Evolutionary conservation across 306 rosid genomes (phyloP), one percentile per base, ranked within the genome.

Genomic region (Vigna nakashimae): DNA sequence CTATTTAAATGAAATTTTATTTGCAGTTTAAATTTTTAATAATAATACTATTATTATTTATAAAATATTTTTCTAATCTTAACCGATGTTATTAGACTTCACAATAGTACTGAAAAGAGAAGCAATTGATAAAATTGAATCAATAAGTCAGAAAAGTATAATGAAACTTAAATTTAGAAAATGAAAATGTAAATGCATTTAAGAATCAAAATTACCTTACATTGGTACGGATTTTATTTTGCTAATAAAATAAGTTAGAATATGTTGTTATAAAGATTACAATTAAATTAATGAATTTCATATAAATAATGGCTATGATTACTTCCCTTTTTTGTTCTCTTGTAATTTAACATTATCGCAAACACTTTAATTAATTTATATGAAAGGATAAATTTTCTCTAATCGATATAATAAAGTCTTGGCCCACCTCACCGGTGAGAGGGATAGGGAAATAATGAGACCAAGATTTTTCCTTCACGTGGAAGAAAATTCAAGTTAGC

Each of bases 401-500:
- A 16, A 16, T 7, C 15, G 6, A 3, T 16, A 16, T 15, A 63
- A 32, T 5, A 60, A 62, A 62, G 18, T 13, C 7, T 59, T 7
- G 65, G 40, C 10, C 65, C 65, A 59, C 65, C 18, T 56, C 15
- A 59, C 11, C 13, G 6, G 22, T 60, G 67, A 60, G 20, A 62
- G 68, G 22, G 30, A 65, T 4, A n/a, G 32, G 40, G 32, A 38
- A 40, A 17, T 4, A 17, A 65, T 40, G 51, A 65, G 11, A 17
- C 32, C 32, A 65, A 4, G 16, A 64, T 38, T 65, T 60, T 65
- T 38, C 50, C 30, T 40, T 65, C 51, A n/a, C 69, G 28, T 65
- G 32, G 51, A 65, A 66, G 53, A 66, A 66, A 66, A 42, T 5
- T 42, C 53, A 42, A 66, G 36, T 65, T 36, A 65, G 51, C 24